phyloP scores from a whole-genome alignment of 768 basidiomycete species.

The Serendipita sp. region DNA sequence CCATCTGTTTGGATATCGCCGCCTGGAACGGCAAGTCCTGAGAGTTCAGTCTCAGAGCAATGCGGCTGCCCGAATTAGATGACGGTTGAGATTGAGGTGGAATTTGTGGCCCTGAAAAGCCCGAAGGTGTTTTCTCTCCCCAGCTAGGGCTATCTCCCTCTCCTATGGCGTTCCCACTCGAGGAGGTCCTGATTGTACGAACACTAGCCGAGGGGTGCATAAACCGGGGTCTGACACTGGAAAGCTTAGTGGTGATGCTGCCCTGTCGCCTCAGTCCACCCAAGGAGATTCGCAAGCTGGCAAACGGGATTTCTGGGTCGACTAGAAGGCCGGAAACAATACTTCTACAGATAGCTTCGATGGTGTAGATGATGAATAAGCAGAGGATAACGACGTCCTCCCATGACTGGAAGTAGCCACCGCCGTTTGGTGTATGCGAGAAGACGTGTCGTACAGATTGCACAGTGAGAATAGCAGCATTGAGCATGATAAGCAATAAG shows the following conservation, averaged over 20 bases:
- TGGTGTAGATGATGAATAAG: conserved; percentile 61
- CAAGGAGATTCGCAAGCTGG: conserved; percentile 15
- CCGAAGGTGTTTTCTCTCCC: background rate
- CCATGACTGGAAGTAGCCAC: conserved; percentile 78
- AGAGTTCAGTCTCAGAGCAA: background rate
- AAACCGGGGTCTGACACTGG: background rate
- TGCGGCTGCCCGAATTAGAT: background rate
- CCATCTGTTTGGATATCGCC: conserved; percentile 1
- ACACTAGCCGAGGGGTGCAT: background rate
- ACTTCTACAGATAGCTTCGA: conserved; percentile 79
- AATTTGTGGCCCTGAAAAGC: background rate
- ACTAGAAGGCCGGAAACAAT: conserved; percentile 78
- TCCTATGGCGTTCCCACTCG: background rate
- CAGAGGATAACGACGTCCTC: conserved; percentile 76
- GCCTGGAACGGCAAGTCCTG: background rate
- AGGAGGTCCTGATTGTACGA: background rate
- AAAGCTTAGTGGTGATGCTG: background rate
- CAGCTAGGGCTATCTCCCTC: background rate
- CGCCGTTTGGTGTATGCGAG: conserved; percentile 18
- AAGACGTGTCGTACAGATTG: conserved; percentile 55
- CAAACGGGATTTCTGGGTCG: conserved; percentile 56
- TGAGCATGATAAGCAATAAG: conserved; percentile 65
- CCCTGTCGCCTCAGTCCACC: background rate
- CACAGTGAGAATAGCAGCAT: conserved; percentile 65
- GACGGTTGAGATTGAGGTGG: background rate